Percentiles rank a stretch among this genome's conserved stretches.
Evolutionary conservation across 208 protist genomes (phyloP).

Genomic region (Trichomonas gallinae): DNA sequence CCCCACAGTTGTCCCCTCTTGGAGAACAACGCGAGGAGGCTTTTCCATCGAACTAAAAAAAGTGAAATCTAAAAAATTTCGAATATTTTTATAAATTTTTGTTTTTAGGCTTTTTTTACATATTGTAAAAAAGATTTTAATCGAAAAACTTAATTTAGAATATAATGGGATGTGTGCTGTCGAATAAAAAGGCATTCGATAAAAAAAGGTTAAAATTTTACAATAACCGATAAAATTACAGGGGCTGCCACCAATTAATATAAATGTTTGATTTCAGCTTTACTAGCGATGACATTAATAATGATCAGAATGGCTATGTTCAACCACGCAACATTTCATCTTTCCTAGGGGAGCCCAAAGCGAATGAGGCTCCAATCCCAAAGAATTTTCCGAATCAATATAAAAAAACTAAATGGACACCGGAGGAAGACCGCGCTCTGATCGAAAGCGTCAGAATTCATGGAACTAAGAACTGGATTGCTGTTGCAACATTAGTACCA

Average conservation of each 20-base stretch:
- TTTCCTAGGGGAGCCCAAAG: background rate
- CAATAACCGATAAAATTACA: too few relatives aligned
- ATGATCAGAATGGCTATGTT: background rate
- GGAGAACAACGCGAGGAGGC: background rate
- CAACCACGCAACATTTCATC: background rate
- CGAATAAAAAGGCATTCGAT: too few relatives aligned
- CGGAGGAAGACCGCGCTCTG: background rate
- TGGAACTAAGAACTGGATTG: slow-evolving; percentile 15
- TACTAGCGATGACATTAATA: background rate
- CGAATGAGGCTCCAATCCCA: background rate
- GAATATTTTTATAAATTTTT: too few relatives aligned
- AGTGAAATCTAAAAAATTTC: too few relatives aligned
- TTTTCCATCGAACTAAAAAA: background rate
- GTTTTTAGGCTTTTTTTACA: too few relatives aligned
- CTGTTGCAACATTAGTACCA: background rate
- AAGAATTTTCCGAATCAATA: background rate
- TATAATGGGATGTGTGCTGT: too few relatives aligned
- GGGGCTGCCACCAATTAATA: background rate
- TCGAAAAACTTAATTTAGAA: too few relatives aligned
- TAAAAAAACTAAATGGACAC: background rate
- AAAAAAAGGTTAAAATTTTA: too few relatives aligned
- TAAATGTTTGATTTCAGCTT: background rate
- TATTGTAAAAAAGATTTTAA: too few relatives aligned
- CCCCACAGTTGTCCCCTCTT: background rate
- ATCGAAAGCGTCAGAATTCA: background rate